phyloP scores from a whole-genome alignment of 2,329 filamentous ascomycete genomes.

The Arthroderma uncinatum region DNA sequence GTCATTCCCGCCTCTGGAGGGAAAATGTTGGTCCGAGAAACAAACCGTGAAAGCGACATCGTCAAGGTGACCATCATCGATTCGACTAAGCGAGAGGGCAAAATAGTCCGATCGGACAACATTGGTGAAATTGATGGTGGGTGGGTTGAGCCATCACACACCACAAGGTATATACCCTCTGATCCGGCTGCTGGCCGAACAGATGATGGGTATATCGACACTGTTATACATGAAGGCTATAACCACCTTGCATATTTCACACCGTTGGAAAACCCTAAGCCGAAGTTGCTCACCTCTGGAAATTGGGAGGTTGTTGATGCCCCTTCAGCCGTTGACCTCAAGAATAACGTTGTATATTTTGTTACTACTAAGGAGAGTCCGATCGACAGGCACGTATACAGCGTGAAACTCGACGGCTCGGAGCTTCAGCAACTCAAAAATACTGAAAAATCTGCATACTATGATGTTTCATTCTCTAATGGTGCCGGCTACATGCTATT shows the following conservation, averaged over 20 bases:
- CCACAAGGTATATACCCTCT: slow-evolving; percentile 74
- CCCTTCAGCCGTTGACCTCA: slow-evolving; percentile 72
- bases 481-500: slow-evolving; percentile 75
- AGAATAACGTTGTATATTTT: slow-evolving; percentile 84
- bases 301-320: slow-evolving; percentile 84
- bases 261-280: slow-evolving; percentile 70
- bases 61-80: slow-evolving; percentile 81
- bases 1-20: slow-evolving; percentile 75
- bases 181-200: slow-evolving; percentile 63
- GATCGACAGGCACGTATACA: slow-evolving; percentile 85
- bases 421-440: slow-evolving; percentile 64
- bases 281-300: slow-evolving; percentile 75
- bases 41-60: slow-evolving; percentile 87
- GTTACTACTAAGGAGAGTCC: slow-evolving; percentile 74
- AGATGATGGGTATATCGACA: slow-evolving; percentile 87
- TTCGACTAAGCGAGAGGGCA: slow-evolving; percentile 59
- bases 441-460: slow-evolving; percentile 62
- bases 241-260: slow-evolving; percentile 92
- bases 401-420: slow-evolving; percentile 70
- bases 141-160: slow-evolving; percentile 90
- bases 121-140: slow-evolving; percentile 80
- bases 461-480: slow-evolving; percentile 70
- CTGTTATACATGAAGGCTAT: slow-evolving; percentile 70
- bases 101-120: slow-evolving; percentile 67
- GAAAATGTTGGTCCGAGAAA: slow-evolving; percentile 78